These are phyloP conservation scores for Didymella segeticola DNA, from an alignment of 2,329 filamentous ascomycete species.

Conservation along the genomic window DNA sequence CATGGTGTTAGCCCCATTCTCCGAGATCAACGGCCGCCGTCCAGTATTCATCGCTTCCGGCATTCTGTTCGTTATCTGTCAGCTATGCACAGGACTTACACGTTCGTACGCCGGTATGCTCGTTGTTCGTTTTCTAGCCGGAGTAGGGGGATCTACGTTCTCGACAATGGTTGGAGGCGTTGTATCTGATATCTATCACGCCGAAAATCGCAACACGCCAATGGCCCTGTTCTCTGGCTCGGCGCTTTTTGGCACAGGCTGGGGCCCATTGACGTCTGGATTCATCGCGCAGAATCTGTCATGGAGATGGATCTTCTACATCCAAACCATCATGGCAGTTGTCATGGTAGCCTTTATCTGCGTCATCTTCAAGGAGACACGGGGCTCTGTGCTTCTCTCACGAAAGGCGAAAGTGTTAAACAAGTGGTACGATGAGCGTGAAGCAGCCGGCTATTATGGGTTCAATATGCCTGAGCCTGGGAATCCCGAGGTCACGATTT, in stretches of 20 bases:
- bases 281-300: slow-evolving; percentile 70
- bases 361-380: slow-evolving; percentile 79
- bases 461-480: slow-evolving; percentile 53
- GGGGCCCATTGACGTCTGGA: slow-evolving; percentile 75
- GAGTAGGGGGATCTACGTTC: slow-evolving; percentile 78
- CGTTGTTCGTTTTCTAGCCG: slow-evolving; percentile 75
- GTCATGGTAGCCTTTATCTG: slow-evolving; percentile 69
- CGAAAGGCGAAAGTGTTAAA: slow-evolving; percentile 78
- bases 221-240: slow-evolving; percentile 88
- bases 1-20: slow-evolving; percentile 87
- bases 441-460: slow-evolving; percentile 67
- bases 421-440: slow-evolving; percentile 76
- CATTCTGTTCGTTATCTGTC: slow-evolving; percentile 72
- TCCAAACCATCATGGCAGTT: slow-evolving; percentile 75
- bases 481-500: slow-evolving; percentile 38
- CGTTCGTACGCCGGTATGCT: slow-evolving; percentile 75
- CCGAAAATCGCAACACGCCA: slow-evolving; percentile 80
- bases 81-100: slow-evolving; percentile 76
- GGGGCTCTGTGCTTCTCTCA: slow-evolving; percentile 79
- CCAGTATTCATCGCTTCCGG: slow-evolving; percentile 82
- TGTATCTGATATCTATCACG: slow-evolving; percentile 83
- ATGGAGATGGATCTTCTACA: slow-evolving; percentile 91
- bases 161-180: slow-evolving; percentile 93
- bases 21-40: slow-evolving; percentile 84
- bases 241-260: slow-evolving; percentile 79